Evolutionary conservation across 495 filamentous ascomycete genomes (phyloP).

Genomic region (Penicillium verhagenii): DNA sequence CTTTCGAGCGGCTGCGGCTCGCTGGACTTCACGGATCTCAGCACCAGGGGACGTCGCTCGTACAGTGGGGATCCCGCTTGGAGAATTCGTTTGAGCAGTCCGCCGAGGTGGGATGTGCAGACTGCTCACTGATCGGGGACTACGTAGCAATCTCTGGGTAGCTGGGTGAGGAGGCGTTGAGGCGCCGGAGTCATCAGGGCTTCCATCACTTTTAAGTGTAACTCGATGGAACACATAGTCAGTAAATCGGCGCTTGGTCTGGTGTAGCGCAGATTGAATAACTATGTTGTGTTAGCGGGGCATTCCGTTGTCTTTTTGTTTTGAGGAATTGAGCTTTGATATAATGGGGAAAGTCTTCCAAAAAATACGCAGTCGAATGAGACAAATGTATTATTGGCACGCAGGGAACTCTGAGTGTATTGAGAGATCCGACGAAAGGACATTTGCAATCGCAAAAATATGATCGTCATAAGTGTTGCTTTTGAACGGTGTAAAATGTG

Average conservation of each 20-base stretch:
- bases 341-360: background rate
- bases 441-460: background rate
- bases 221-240: conserved; percentile 50
- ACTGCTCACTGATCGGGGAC: conserved; percentile 45
- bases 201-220: conserved; percentile 23
- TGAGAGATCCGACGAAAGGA: background rate
- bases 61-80: conserved; percentile 36
- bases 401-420: background rate
- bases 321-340: background rate
- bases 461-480: background rate
- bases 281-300: conserved; percentile 26
- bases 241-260: conserved; percentile 50
- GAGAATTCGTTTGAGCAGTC: conserved; percentile 6
- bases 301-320: background rate
- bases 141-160: conserved; percentile 30
- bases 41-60: conserved; percentile 47
- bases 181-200: conserved; percentile 13
- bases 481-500: conserved; percentile 4
- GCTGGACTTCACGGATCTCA: conserved; percentile 42
- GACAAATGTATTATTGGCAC: background rate
- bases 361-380: background rate
- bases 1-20: conserved; percentile 28
- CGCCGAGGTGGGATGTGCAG: conserved; percentile 24
- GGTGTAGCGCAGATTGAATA: conserved; percentile 46
- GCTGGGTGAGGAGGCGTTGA: conserved; percentile 17